Percentiles rank a stretch among this genome's conserved stretches.
phyloP scores from a whole-genome alignment of 1,284 basidiomycete species.

The Phellopilus nigrolimitatus region DNA sequence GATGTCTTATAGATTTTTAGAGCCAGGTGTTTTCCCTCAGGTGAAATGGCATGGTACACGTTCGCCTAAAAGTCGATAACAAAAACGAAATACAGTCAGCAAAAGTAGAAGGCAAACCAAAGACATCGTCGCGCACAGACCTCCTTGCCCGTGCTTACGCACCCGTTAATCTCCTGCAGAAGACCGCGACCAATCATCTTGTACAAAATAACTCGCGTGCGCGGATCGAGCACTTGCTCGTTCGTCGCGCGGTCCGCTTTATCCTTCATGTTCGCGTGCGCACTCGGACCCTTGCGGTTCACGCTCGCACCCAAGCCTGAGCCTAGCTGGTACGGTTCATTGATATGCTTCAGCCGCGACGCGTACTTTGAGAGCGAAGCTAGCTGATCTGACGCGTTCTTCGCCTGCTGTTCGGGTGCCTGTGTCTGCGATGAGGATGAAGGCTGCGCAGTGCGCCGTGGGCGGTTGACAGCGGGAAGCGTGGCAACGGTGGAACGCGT shows the following conservation, averaged over 20 bases:
- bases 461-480: slow-evolving; percentile 73
- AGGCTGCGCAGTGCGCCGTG: slow-evolving; percentile 29
- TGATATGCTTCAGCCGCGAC: slow-evolving; percentile 62
- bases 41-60: slow-evolving; percentile 83
- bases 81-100: slow-evolving; percentile 10
- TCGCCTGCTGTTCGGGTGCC: slow-evolving; percentile 34
- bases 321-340: slow-evolving; percentile 63
- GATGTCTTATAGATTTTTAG: slow-evolving; percentile 99
- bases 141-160: slow-evolving; percentile 95
- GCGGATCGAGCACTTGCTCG: slow-evolving; percentile 90
- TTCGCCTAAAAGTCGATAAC: slow-evolving; percentile 75
- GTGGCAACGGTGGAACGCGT: slow-evolving; percentile 46
- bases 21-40: slow-evolving; percentile 65
- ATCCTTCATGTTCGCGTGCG: slow-evolving; percentile 84
- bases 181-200: slow-evolving; percentile 90
- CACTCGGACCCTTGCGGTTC: slow-evolving; percentile 85
- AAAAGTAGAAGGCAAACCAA: background rate
- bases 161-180: slow-evolving; percentile 86
- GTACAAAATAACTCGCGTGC: slow-evolving; percentile 86
- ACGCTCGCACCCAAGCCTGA: slow-evolving; percentile 79
- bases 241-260: slow-evolving; percentile 92
- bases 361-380: slow-evolving; percentile 67
- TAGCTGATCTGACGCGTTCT: slow-evolving; percentile 63
- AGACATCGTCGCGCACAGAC: too few relatives aligned
- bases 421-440: slow-evolving; percentile 20